phyloP scores from a whole-genome alignment of 176 grass and related monocot species.

The Pharus latifolius region DNA sequence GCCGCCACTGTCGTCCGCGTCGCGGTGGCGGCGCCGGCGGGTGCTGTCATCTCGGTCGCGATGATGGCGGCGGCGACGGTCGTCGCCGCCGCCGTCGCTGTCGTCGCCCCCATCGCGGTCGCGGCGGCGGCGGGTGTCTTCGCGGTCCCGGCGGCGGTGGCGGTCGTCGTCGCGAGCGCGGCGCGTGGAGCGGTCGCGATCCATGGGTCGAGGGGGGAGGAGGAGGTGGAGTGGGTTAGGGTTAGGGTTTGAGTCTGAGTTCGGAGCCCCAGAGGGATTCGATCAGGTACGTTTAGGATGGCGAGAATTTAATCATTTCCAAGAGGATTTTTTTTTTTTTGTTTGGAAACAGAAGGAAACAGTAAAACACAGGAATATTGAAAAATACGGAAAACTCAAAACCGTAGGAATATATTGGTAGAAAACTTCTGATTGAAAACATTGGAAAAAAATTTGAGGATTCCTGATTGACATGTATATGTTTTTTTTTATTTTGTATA shows the following conservation, averaged over 20 bases:
- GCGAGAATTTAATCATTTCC: not conserved
- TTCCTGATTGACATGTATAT: no score
- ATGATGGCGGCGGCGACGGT: not conserved
- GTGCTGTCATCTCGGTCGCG: slow-evolving; percentile 10
- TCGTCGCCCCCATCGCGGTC: slow-evolving; percentile 2
- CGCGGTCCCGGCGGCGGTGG: slow-evolving; percentile 10
- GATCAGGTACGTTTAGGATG: not conserved
- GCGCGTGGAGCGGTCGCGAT: slow-evolving; percentile 26
- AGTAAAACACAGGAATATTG: no score
- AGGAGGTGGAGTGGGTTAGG: not conserved
- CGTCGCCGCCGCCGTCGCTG: slow-evolving; percentile 6
- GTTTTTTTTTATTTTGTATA: no score
- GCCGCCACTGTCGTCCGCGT: not conserved
- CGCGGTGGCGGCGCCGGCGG: slow-evolving; percentile 10
- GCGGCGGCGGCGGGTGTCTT: not conserved
- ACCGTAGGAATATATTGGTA: not conserved
- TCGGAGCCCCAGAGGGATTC: not conserved
- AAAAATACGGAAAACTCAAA: not conserved
- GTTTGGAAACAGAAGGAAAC: not conserved
- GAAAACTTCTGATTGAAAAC: no score
- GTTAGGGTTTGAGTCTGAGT: slow-evolving; percentile 21
- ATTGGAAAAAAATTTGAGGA: no score
- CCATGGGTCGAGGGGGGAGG: slow-evolving; percentile 19
- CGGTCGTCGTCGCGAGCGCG: slow-evolving; percentile 36
- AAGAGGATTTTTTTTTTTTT: not conserved